phyloP scores from a whole-genome alignment of 176 grass and related monocot genomes.

The Miscanthus lutarioriparius region DNA sequence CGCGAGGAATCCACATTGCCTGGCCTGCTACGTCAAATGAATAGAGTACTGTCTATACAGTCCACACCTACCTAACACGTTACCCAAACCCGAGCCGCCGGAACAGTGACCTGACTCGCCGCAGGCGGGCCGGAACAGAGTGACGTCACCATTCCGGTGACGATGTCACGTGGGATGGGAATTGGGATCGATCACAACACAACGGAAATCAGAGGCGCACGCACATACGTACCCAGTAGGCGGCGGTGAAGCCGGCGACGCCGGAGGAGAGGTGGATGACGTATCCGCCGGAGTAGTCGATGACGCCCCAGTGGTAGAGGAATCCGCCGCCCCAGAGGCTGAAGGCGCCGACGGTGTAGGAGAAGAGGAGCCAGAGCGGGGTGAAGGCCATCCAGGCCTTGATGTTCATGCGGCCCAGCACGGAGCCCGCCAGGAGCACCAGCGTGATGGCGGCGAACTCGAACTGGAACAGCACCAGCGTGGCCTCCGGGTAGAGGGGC shows the following conservation, averaged over 20 bases:
- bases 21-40: neutral
- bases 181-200: neutral
- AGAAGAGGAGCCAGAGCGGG: conserved; percentile 79
- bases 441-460: conserved; percentile 85
- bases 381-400: conserved; percentile 94
- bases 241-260: conserved; percentile 83
- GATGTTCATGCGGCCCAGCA: conserved; percentile 87
- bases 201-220: too few species aligned
- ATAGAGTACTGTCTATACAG: neutral
- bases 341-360: conserved; percentile 87
- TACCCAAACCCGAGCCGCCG: neutral
- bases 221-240: conserved; percentile 52
- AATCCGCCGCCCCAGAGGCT: conserved; percentile 92
- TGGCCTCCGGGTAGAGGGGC: conserved; percentile 58
- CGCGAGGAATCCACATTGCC: conserved; percentile 19
- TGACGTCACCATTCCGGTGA: conserved; percentile 12
- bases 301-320: conserved; percentile 94
- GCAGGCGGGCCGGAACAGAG: neutral
- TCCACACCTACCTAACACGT: conserved; percentile 24
- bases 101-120: neutral
- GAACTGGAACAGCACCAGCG: conserved; percentile 76
- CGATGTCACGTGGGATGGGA: neutral
- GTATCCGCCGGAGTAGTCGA: conserved; percentile 95
- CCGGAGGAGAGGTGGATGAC: conserved; percentile 93
- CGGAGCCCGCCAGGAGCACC: conserved; percentile 70